A percentile compares a stretch with the other conserved stretches of the same genome.
Conservation (phyloP, 768 basidiomycete genomes). For the Cyathus striatus region DNA sequence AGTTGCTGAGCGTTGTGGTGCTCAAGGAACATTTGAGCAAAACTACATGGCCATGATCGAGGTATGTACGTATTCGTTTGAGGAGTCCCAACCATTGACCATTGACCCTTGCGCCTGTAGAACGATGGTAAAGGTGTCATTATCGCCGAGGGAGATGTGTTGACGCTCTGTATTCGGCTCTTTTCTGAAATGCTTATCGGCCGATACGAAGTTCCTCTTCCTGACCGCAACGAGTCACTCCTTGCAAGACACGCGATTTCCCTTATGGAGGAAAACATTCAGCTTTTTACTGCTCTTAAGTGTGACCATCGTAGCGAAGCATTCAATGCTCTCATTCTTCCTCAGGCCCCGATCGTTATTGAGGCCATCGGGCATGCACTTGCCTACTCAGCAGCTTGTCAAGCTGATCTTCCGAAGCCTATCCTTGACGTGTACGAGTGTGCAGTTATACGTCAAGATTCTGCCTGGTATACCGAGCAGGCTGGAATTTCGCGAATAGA, state of each 20-base stretch:
- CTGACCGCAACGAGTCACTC: conserved; percentile 43
- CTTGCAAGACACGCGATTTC: conserved; percentile 46
- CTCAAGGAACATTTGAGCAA: conserved; percentile 60
- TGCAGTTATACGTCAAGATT: conserved; percentile 45
- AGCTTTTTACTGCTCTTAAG: conserved; percentile 28
- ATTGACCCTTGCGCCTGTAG: too few relatives aligned
- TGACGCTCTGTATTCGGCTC: conserved; percentile 49
- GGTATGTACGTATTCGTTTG: conserved; percentile 24
- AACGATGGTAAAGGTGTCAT: conserved; percentile 53
- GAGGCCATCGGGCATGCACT: conserved; percentile 63
- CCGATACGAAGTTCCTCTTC: conserved; percentile 47
- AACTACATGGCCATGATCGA: conserved; percentile 56
- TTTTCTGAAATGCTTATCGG: conserved; percentile 55
- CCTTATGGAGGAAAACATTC: conserved; percentile 41
- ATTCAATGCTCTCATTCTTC: conserved; percentile 51
- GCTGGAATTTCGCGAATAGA: conserved; percentile 39
- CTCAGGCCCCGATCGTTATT: conserved; percentile 45
- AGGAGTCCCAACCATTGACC: conserved; percentile 10
- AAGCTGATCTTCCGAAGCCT: conserved; percentile 35
- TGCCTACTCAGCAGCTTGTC: conserved; percentile 50
- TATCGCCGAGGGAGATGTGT: conserved; percentile 52
- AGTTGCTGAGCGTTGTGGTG: conserved; percentile 62
- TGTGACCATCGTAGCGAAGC: conserved; percentile 43
- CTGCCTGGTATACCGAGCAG: conserved; percentile 57
- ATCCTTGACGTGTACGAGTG: conserved; percentile 55